Percentiles rank a stretch among this genome's conserved stretches.
These are phyloP conservation scores for Talaromyces marneffei DNA, from an alignment of 2,329 filamentous ascomycete species.

Conservation along the genomic window DNA sequence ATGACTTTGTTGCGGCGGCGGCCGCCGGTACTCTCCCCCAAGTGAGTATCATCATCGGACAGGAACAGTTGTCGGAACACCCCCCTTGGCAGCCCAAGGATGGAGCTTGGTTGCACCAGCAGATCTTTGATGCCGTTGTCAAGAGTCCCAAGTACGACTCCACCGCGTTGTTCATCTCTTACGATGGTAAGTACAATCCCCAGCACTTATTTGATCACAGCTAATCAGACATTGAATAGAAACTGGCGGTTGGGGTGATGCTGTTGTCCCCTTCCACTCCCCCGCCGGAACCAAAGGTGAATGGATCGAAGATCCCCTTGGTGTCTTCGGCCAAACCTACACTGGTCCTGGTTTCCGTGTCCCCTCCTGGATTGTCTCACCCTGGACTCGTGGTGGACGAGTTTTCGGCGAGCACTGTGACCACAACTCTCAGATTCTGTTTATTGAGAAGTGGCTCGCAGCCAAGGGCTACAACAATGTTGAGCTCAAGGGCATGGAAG, in stretches of 20 bases:
- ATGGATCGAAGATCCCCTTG: conserved; percentile 47
- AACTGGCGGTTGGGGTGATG: conserved; percentile 52
- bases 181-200: conserved; percentile 35
- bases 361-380: conserved; percentile 52
- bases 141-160: conserved; percentile 46
- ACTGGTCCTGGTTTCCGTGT: conserved; percentile 46
- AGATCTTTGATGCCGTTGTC: conserved; percentile 48
- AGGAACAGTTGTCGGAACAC: conserved; percentile 49
- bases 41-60: conserved; percentile 47
- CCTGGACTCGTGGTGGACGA: conserved; percentile 50
- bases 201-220: not conserved
- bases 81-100: conserved; percentile 50
- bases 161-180: conserved; percentile 34
- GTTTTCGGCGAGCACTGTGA: conserved; percentile 52
- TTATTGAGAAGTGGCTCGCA: conserved; percentile 48
- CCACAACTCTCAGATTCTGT: conserved; percentile 52
- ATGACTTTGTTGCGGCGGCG: conserved; percentile 48
- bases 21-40: conserved; percentile 48
- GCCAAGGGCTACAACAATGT: conserved; percentile 40
- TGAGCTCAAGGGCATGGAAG: conserved; percentile 36
- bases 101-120: conserved; percentile 51
- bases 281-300: conserved; percentile 47
- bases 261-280: conserved; percentile 49
- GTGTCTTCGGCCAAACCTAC: conserved; percentile 38
- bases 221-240: conserved; percentile 29